A percentile compares a stretch with the other conserved stretches of the same genome.
phyloP scores from a whole-genome alignment of 768 basidiomycete species.

The Polyporus arcularius region DNA sequence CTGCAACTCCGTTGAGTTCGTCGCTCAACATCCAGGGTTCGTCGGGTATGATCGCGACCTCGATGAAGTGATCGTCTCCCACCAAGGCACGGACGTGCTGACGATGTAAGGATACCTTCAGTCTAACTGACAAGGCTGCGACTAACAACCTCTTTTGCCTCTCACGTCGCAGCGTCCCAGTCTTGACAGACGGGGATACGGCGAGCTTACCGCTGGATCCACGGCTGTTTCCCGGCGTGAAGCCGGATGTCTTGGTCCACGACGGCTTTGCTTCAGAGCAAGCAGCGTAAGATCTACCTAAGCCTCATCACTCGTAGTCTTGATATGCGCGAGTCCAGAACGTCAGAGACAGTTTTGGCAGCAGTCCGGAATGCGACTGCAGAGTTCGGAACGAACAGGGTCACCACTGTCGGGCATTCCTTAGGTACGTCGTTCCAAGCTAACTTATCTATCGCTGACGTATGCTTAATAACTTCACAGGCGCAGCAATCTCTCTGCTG shows the following conservation, averaged over 20 bases:
- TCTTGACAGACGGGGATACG: constrained; percentile 46
- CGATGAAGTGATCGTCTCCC: constrained; percentile 35
- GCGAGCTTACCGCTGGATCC: constrained; percentile 35
- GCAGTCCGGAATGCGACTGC: constrained; percentile 47
- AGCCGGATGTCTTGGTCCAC: constrained; percentile 43
- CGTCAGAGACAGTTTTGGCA: constrained; percentile 44
- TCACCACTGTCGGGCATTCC: constrained; percentile 48
- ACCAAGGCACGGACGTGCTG: constrained; percentile 38
- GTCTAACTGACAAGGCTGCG: too few species aligned
- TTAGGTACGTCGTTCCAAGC: constrained; percentile 29
- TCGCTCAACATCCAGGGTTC: constrained; percentile 39
- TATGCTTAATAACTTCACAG: constrained; percentile 20
- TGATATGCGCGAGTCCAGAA: constrained; percentile 25
- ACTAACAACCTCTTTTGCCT: neutral
- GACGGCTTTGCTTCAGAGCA: constrained; percentile 48
- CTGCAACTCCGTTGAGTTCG: neutral
- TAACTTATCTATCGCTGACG: neutral
- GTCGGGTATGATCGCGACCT: constrained; percentile 51
- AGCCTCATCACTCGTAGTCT: too few species aligned
- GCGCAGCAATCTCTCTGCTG: constrained; percentile 54
- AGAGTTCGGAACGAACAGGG: constrained; percentile 32
- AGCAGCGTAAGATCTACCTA: constrained; percentile 34
- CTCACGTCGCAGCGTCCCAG: constrained; percentile 40
- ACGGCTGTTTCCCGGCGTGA: constrained; percentile 51
- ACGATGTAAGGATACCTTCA: constrained; percentile 26